These are phyloP conservation scores for Silene vulgaris DNA, from an alignment of 179 eudicot genomes.

Conservation along the genomic window DNA sequence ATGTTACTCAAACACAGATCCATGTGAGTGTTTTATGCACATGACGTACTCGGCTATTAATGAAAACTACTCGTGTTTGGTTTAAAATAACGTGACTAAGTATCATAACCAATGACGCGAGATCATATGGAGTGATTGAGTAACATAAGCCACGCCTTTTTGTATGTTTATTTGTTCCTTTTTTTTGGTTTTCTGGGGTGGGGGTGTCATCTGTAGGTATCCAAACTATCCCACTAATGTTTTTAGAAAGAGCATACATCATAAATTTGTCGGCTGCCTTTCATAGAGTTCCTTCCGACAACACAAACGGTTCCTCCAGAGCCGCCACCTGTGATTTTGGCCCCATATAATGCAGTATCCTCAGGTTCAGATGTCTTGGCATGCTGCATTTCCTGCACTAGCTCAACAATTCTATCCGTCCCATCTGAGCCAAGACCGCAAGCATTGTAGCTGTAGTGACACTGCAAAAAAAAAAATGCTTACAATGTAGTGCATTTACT, in stretches of 20 bases:
- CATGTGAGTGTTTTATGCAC: not conserved
- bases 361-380: constrained; percentile 40
- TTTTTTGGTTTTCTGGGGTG: not conserved
- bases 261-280: constrained; percentile 69
- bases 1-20: not conserved
- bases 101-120: not conserved
- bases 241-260: constrained; percentile 45
- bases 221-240: not conserved
- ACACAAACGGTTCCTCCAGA: constrained; percentile 96
- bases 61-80: not conserved
- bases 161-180: too few species aligned
- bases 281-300: constrained; percentile 67
- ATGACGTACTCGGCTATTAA: not conserved
- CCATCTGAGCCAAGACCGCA: constrained; percentile 98
- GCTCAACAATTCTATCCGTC: constrained; percentile 76
- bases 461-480: constrained; percentile 46
- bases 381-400: constrained; percentile 91
- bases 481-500: not conserved
- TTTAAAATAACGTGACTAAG: not conserved
- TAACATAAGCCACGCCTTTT: too few species aligned
- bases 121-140: too few species aligned
- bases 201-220: not conserved
- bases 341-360: constrained; percentile 74
- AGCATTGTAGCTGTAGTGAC: constrained; percentile 95
- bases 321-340: constrained; percentile 98